Evolutionary conservation across 257 asterid genomes (phyloP), one percentile per base, ranked within the genome.

Genomic region (Solanum pennellii): DNA sequence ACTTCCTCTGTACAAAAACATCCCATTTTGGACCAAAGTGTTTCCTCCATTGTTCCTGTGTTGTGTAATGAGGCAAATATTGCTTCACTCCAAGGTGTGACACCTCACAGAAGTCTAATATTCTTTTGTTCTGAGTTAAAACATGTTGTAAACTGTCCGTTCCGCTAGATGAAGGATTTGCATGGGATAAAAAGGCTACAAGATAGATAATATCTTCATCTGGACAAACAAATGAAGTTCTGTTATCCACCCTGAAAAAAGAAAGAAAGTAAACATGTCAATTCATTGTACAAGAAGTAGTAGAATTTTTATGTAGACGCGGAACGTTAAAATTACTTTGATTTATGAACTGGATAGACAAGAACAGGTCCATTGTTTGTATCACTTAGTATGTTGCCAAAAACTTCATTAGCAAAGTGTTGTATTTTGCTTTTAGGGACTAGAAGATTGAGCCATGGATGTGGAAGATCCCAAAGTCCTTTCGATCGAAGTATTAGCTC

Each of bases 381-480:
- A 83, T 97, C 90, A 33, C 90, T 92, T 29, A 95, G 27, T 49
- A 97, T 94, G 84, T 91, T 90, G 7, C 98, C 96, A 60, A 96
- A 97, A 60, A 97, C 98, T 37, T 88, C 92, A 72, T 92, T 91
- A 52, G 98, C 93, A 72, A 97, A 97, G 10, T 59, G 73, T 39
- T 92, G 92, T 76, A 95, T 94, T 84, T 93, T 94, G 89, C 93
- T 94, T 89, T 87, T 89, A 3, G 99, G 98, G 35, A 97, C 94
- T 56, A 95, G 95, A 59, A 97, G 98, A 69, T 95, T 94, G n/a
- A 95, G 94, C 99, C 99, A 97, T 86, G 99, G 99, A 88, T 97
- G 99, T 82, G 98, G 95, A 39, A 95, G 88, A 79, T 94, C 98
- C 98, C 99, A 97, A 12, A 97, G 87, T 59, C 98, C 99, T 86